Evolutionary conservation across 2,329 filamentous ascomycete species (phyloP).

Genomic region (Diplodia seriata): DNA sequence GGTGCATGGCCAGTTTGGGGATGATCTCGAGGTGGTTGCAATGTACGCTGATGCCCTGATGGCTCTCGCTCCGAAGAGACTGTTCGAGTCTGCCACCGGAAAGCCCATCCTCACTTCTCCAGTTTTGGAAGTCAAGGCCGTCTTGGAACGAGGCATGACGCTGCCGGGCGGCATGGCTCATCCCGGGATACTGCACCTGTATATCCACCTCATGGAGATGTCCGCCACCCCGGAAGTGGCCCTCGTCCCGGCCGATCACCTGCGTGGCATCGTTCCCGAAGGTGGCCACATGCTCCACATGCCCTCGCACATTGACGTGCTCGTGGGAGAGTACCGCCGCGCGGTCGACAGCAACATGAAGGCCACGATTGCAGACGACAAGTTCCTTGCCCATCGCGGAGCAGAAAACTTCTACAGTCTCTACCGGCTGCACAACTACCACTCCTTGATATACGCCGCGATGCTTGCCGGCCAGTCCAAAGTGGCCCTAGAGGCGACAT

Average conservation of each 20-base stretch:
- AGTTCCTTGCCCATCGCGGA: conserved; percentile 66
- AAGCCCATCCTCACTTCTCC: conserved; percentile 61
- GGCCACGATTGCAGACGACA: conserved; percentile 72
- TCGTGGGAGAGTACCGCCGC: conserved; percentile 72
- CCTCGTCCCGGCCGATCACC: conserved; percentile 64
- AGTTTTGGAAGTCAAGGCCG: conserved; percentile 64
- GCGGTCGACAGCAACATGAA: conserved; percentile 71
- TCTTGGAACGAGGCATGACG: conserved; percentile 66
- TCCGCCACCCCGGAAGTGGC: conserved; percentile 69
- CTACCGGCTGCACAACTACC: conserved; percentile 76
- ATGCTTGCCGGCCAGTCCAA: conserved; percentile 75
- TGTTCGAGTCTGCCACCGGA: conserved; percentile 68
- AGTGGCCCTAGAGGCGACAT: conserved; percentile 67
- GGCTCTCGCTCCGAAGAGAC: conserved; percentile 69
- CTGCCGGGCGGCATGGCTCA: conserved; percentile 53
- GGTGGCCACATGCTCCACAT: conserved; percentile 76
- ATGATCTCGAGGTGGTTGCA: conserved; percentile 67
- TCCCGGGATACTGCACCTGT: conserved; percentile 76
- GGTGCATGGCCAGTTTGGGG: conserved; percentile 60
- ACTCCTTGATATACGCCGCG: conserved; percentile 77
- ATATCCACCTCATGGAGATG: conserved; percentile 82
- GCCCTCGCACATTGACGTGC: conserved; percentile 77
- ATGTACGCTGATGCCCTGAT: conserved; percentile 71
- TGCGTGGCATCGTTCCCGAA: conserved; percentile 71
- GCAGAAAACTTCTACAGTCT: conserved; percentile 76